Conservation (phyloP, 257 asterid species). For the Ocimum tenuiflorum region DNA sequence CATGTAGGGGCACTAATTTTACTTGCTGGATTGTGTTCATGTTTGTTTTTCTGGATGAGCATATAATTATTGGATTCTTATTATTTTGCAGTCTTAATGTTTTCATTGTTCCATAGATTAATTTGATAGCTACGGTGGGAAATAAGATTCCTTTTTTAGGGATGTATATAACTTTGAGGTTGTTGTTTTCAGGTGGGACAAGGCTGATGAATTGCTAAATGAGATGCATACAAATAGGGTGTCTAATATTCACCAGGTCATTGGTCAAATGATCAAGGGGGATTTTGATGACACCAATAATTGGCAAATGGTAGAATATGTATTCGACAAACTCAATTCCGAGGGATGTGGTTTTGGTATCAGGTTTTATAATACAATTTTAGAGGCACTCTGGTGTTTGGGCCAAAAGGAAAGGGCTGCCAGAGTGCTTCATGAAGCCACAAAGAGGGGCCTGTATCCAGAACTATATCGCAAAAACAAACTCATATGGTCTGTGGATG, state of each 20-base stretch:
- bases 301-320: slow-evolving; percentile 97
- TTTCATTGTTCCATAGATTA: slow-evolving; percentile 1
- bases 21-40: slow-evolving; percentile 2
- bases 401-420: slow-evolving; percentile 95
- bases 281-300: slow-evolving; percentile 67
- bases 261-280: slow-evolving; percentile 88
- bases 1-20: slow-evolving; percentile 3
- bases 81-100: not conserved
- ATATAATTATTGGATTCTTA: not conserved
- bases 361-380: slow-evolving; percentile 67
- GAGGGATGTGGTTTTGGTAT: slow-evolving; percentile 84
- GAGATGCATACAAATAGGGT: slow-evolving; percentile 64
- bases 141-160: slow-evolving; percentile 5
- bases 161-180: slow-evolving; percentile 16
- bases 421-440: slow-evolving; percentile 84
- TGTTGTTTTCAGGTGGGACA: slow-evolving; percentile 57
- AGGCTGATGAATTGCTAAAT: slow-evolving; percentile 53
- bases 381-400: slow-evolving; percentile 95
- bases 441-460: slow-evolving; percentile 77
- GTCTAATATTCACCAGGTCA: slow-evolving; percentile 72
- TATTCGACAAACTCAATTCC: slow-evolving; percentile 76
- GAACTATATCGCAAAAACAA: slow-evolving; percentile 72
- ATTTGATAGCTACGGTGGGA: not conserved
- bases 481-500: slow-evolving; percentile 83
- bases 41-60: not conserved